These are phyloP conservation scores for Ruellia speciosa DNA, from an alignment of 305 asterid species.

Conservation along the genomic window DNA sequence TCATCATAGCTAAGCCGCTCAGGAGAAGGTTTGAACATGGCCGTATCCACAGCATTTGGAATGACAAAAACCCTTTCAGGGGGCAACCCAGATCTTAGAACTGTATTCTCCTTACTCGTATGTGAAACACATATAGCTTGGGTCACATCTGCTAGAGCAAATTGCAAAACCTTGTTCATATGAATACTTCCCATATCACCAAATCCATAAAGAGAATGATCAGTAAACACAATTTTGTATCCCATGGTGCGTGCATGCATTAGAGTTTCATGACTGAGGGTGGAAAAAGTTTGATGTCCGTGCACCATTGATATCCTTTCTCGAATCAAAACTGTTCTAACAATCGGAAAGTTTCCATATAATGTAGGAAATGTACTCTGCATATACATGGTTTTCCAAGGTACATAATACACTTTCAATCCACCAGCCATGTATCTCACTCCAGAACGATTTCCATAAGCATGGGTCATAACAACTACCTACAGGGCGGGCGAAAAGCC, in stretches of 20 bases:
- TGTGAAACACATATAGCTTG: conserved; percentile 98
- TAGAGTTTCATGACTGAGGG: conserved; percentile 88
- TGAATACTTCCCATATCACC: conserved; percentile 94
- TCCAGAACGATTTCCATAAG: conserved; percentile 78
- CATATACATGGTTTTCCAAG: conserved; percentile 87
- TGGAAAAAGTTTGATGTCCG: conserved; percentile 95
- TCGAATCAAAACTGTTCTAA: conserved; percentile 75
- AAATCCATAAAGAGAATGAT: conserved; percentile 97
- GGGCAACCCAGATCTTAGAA: conserved; percentile 85
- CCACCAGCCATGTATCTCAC: conserved; percentile 94
- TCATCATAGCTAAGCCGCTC: conserved; percentile 49
- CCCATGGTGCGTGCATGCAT: conserved; percentile 99
- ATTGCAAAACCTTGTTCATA: conserved; percentile 95
- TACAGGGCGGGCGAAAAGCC: conserved; percentile 22
- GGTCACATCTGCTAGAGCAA: conserved; percentile 86
- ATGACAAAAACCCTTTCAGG: conserved; percentile 90
- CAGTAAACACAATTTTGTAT: conserved; percentile 87
- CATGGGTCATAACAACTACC: conserved; percentile 96
- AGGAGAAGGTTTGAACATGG: conserved; percentile 87
- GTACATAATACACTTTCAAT: conserved; percentile 79
- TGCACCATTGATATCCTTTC: conserved; percentile 85
- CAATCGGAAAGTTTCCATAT: conserved; percentile 78
- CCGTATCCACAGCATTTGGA: conserved; percentile 96
- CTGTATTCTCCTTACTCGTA: conserved; percentile 91
- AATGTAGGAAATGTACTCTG: conserved; percentile 90